Base-by-base conservation (phyloP, 2,329 filamentous ascomycete genomes). In the Phoma sp. region DNA sequence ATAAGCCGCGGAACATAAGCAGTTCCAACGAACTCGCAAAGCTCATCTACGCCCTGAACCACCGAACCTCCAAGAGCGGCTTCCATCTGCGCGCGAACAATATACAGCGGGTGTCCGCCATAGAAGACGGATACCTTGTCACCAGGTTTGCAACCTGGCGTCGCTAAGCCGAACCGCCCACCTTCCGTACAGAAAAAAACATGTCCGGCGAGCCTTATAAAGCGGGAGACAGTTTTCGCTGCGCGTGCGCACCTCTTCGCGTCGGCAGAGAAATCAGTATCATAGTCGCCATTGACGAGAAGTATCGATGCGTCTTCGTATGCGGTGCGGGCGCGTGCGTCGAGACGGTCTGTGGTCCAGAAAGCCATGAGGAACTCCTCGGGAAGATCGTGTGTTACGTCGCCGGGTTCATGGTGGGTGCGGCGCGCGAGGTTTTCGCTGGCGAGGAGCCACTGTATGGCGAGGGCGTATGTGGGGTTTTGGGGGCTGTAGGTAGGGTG, bases 41-140 rank as follows among this genome's bases (percentile, higher is more conserved):
- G n/a, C 15, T 15, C 35, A n/a, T n/a, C 29, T 13, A n/a, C 5
- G 4, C 10, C 31, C 10, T 32, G 4, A 12, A 15, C 9, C 2
- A 9, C 25, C 6, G 25, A 27, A 27, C 25, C 25, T 8, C 31
- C 10, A 32, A 12, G 31, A 12, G 31, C 3, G 10, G 4, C 7
- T 32, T 7, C 13, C 2, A 12, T 5, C 1, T 40, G 13, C n/a
- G 35, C 15, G 1, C 41, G 41, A 4, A 53, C 15, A 10, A 46
- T 35, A 12, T 53, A 49, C n/a, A 57, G 29, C 1, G 49, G 22
- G 4, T 27, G 6, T 27, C 27, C 44, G 8, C 55, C 45, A n/a
- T 51, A 54, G 31, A 47, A 47, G 3, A 48, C 29, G 19, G 40
- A 50, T 0, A 51, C 41, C 38, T 41, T 47, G 15, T 54, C 55